Conservation (phyloP, 257 asterid species). For the Solanum peruvianum region DNA sequence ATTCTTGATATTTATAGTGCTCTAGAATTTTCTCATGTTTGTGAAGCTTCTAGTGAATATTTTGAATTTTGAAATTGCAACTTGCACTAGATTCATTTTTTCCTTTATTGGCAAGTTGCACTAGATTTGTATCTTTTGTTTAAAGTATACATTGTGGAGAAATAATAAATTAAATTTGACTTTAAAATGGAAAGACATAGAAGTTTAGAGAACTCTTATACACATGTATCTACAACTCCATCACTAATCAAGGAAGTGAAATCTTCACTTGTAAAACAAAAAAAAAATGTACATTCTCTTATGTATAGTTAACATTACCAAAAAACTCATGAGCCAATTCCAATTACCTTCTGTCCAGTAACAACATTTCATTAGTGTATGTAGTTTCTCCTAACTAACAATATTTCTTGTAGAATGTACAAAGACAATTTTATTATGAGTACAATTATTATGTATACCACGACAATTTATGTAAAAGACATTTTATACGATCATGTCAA, state of each 20-base stretch:
- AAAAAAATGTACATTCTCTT: neutral
- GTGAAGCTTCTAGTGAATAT: conserved; percentile 9
- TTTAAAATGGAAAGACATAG: neutral
- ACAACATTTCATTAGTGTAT: neutral
- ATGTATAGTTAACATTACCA: neutral
- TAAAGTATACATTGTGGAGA: neutral
- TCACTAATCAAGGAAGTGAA: neutral
- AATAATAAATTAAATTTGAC: neutral
- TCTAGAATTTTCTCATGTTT: conserved; percentile 5
- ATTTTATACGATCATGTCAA: neutral
- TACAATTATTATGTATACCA: neutral
- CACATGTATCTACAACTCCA: neutral
- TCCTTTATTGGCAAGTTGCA: neutral
- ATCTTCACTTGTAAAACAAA: neutral
- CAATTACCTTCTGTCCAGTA: neutral
- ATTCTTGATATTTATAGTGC: neutral
- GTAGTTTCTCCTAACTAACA: neutral
- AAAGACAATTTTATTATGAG: neutral
- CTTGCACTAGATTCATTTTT: neutral
- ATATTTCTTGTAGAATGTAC: neutral
- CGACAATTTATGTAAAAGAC: neutral
- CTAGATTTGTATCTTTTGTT: neutral
- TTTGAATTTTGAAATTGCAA: neutral
- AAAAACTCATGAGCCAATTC: neutral
- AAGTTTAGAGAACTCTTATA: neutral